Percentiles rank a stretch among this genome's conserved stretches.
Evolutionary conservation across 345 rosid genomes (phyloP).

Genomic region (Gossypium raimondii): DNA sequence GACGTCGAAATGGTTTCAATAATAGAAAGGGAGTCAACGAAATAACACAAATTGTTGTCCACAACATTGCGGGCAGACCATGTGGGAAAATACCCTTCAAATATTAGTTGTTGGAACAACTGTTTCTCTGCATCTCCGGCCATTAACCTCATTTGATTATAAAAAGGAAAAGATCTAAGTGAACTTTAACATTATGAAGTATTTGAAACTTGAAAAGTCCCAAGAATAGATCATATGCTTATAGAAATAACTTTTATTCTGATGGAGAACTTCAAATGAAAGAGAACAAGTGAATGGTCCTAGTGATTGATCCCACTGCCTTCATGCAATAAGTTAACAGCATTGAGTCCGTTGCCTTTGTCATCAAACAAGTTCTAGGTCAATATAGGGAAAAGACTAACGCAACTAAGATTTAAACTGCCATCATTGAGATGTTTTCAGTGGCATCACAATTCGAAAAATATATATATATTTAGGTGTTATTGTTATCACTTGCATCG

Average conservation of each 20-base stretch:
- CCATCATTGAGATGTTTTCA: too few species aligned
- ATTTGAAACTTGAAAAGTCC: slow-evolving; percentile 12
- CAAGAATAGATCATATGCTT: neutral
- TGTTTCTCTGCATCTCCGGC: slow-evolving; percentile 6
- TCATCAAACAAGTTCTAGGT: neutral
- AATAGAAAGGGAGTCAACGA: neutral
- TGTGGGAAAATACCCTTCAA: neutral
- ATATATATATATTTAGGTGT: too few species aligned
- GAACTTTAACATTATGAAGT: slow-evolving; percentile 12
- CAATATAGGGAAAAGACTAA: neutral
- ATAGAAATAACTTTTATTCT: neutral
- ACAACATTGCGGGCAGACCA: neutral
- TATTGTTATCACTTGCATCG: too few species aligned
- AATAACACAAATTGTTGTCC: neutral
- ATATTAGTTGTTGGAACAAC: slow-evolving; percentile 17
- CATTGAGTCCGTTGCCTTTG: neutral
- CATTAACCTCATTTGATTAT: slow-evolving; percentile 1
- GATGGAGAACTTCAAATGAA: slow-evolving; percentile 7
- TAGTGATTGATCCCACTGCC: neutral
- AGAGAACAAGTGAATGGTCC: slow-evolving; percentile 3
- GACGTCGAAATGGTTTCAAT: slow-evolving; percentile 7
- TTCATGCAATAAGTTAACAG: neutral
- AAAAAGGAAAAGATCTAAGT: neutral
- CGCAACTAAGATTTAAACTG: too few species aligned
- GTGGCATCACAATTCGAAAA: too few species aligned